These are phyloP conservation scores for Sarocladiaceae sp. DNA, from an alignment of 2,329 filamentous ascomycete genomes.

Conservation along the genomic window DNA sequence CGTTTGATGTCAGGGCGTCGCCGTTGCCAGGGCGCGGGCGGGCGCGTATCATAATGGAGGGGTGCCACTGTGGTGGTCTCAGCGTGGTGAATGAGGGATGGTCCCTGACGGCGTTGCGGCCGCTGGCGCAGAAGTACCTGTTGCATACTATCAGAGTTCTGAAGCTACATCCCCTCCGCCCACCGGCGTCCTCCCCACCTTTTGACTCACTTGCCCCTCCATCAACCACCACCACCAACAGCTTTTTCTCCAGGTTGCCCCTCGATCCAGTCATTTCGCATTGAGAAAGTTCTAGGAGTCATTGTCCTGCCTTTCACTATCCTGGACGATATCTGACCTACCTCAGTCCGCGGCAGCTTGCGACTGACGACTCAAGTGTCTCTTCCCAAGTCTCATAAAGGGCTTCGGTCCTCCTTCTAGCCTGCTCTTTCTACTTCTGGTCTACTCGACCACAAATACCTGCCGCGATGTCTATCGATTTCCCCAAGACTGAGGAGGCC, in stretches of 20 bases:
- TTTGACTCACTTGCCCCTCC: slow-evolving; percentile 10
- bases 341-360: too few species aligned
- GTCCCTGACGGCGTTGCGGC: neutral
- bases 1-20: slow-evolving; percentile 4
- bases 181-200: neutral
- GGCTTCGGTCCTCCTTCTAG: neutral
- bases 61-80: neutral
- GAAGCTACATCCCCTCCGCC: neutral
- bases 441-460: slow-evolving; percentile 1
- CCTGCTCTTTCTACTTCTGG: slow-evolving; percentile 6
- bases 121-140: neutral
- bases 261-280: slow-evolving; percentile 1
- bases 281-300: neutral
- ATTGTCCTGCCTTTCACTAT: neutral
- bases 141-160: neutral
- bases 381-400: too few species aligned
- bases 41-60: neutral
- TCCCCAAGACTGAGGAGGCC: slow-evolving; percentile 85
- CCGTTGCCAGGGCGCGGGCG: slow-evolving; percentile 4
- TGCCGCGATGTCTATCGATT: slow-evolving; percentile 75
- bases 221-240: slow-evolving; percentile 7
- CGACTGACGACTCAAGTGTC: too few species aligned
- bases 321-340: neutral
- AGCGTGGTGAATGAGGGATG: neutral
- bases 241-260: slow-evolving; percentile 9